These are phyloP conservation scores for Boletus patriciae DNA, from an alignment of 768 basidiomycete species.

Conservation along the genomic window DNA sequence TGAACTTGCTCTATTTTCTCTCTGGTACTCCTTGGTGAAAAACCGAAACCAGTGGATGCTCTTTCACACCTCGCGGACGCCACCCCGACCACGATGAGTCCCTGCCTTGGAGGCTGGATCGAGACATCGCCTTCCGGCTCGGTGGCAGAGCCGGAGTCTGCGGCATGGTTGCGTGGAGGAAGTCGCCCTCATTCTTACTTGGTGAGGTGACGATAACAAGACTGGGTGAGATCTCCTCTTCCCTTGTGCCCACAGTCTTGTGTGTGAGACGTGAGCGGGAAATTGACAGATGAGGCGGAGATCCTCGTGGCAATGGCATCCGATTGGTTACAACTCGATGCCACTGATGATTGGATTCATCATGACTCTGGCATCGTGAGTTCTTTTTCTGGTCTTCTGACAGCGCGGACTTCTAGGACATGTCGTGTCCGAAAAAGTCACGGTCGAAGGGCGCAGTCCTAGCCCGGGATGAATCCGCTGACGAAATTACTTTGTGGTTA, in stretches of 20 bases:
- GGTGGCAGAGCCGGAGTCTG: constrained; percentile 29
- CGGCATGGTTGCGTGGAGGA: constrained; percentile 60
- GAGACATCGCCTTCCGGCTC: constrained; percentile 27
- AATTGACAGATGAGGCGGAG: constrained; percentile 66
- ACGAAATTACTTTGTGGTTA: constrained; percentile 34
- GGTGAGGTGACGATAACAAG: constrained; percentile 90
- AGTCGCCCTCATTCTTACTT: constrained; percentile 69
- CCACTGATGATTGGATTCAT: constrained; percentile 88
- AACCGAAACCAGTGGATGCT: no score
- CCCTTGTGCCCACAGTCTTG: constrained; percentile 13
- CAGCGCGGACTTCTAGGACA: constrained; percentile 5
- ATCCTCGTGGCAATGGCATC: constrained; percentile 75
- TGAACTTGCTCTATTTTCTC: no score
- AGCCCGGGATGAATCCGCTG: constrained; percentile 9
- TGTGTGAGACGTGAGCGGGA: constrained; percentile 6
- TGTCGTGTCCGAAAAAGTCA: constrained; percentile 14
- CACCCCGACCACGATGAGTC: no score
- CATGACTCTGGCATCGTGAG: constrained; percentile 94
- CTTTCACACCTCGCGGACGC: no score
- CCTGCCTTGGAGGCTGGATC: constrained; percentile 3
- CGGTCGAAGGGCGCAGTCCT: constrained; percentile 20
- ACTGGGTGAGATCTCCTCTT: constrained; percentile 49
- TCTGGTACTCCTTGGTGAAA: no score
- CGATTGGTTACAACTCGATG: constrained; percentile 95
- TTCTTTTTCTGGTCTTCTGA: constrained; percentile 19